A percentile compares a stretch with the other conserved stretches of the same genome.
Conservation (phyloP, 495 filamentous ascomycete genomes). For the Friedmanniomyces simplex region DNA sequence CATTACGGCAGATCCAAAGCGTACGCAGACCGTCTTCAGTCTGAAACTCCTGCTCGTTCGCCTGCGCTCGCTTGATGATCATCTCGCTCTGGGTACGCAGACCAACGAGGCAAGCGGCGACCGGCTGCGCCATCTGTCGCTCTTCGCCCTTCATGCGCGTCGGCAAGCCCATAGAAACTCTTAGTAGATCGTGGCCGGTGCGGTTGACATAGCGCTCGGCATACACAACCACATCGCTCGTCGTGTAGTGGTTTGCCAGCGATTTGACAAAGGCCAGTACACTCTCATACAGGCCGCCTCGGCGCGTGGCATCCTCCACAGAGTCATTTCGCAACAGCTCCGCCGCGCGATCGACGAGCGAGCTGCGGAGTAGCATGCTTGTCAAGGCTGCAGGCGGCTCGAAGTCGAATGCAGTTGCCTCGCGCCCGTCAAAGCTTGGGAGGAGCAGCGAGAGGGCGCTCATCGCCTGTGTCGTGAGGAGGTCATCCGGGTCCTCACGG, state of each 20-base stretch:
- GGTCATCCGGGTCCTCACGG: slow-evolving; percentile 14
- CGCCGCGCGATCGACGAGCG: slow-evolving; percentile 23
- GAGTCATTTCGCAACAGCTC: slow-evolving; percentile 31
- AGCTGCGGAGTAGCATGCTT: slow-evolving; percentile 24
- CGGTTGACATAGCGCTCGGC: slow-evolving; percentile 17
- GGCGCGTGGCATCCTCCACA: slow-evolving; percentile 27
- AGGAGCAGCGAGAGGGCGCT: slow-evolving; percentile 15
- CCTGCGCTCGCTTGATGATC: slow-evolving; percentile 18
- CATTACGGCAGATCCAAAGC: slow-evolving; percentile 7
- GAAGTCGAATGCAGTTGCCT: slow-evolving; percentile 14
- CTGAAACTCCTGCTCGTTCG: slow-evolving; percentile 14
- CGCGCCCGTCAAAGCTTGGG: slow-evolving; percentile 6
- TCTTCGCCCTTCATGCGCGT: background rate
- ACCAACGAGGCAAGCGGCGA: slow-evolving; percentile 22
- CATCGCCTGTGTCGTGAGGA: slow-evolving; percentile 9
- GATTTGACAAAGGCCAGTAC: slow-evolving; percentile 22
- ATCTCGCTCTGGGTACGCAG: slow-evolving; percentile 26
- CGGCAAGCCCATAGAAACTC: slow-evolving; percentile 3
- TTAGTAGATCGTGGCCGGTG: slow-evolving; percentile 18
- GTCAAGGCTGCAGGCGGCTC: slow-evolving; percentile 18
- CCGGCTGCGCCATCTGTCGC: slow-evolving; percentile 8
- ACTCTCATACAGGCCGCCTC: slow-evolving; percentile 23
- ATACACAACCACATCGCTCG: slow-evolving; percentile 10
- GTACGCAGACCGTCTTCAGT: slow-evolving; percentile 20
- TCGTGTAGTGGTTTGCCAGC: slow-evolving; percentile 11